Evolutionary conservation across 2,329 filamentous ascomycete species (phyloP), one percentile per base, ranked within the genome.

Genomic region (Aspergillus aculeatus): DNA sequence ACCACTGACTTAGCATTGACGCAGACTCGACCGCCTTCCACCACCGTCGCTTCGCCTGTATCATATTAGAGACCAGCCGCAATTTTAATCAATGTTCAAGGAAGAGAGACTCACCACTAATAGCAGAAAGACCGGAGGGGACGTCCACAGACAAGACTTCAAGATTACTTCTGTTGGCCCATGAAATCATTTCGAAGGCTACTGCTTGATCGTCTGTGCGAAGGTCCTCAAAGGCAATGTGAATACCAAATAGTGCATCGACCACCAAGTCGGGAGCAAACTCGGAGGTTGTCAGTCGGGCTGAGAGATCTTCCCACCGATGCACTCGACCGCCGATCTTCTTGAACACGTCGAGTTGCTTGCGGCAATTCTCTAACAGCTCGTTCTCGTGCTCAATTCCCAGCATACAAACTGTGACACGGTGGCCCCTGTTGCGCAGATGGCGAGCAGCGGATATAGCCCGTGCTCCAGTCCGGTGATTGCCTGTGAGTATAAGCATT

Each of bases 131-230:
- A 5, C 95, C 95, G 0, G 91, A 94, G 0, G 95, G 95, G 5
- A 96, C 86, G 72, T 96, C 94, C n/a, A 99, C 86, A 0, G 92
- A 90, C 21, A 99, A 79, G 3, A 95, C 89, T 59, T 89, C 87
- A 0, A 92, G 88, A 64, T 92, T 90, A 71, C 89, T 91, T 64
- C 92, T 89, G 72, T 97, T 98, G 2, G 92, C 89, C 92, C 93
- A 98, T 63, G 92, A 89, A 69, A 97, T 95, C 70, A 97, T 85
- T 71, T 96, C 90, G 70, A 96, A 93, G 0, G 92, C 91, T 0
- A 89, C 89, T 3, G 89, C 87, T 72, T 96, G 91, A 65, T 96
- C 90, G 16, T 89, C 89, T 2, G 88, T 89, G 38, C 91, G 86
- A 29, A 98, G 82, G 67, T 96, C 92, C 66, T 97, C 92, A 69